Evolutionary conservation across 805 yeast species (phyloP).

Genomic region (Yamadazyma sp.): DNA sequence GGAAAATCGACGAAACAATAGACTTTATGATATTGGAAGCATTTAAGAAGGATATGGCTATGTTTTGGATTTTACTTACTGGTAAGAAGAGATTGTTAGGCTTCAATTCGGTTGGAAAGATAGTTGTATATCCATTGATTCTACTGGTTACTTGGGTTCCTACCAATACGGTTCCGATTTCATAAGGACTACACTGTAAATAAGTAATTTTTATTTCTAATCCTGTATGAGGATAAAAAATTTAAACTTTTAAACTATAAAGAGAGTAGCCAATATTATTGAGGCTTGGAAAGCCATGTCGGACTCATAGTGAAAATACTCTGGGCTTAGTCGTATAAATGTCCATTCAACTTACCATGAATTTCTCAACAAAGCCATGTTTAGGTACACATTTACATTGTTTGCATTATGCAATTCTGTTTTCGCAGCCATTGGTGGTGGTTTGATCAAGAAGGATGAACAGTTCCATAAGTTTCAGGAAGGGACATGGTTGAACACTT

Average conservation of each 20-base stretch:
- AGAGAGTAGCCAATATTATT: neutral
- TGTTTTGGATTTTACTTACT: neutral
- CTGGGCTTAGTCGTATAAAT: neutral
- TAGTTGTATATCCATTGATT: neutral
- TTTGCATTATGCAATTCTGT: neutral
- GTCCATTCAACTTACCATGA: neutral
- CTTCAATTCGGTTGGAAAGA: neutral
- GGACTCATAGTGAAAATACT: neutral
- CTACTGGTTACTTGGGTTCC: neutral
- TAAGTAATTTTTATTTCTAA: too few species aligned
- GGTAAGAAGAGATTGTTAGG: constrained; percentile 1
- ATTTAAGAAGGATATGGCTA: neutral
- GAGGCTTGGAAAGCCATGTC: neutral
- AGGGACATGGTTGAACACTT: neutral
- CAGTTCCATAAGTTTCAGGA: neutral
- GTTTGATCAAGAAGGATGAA: neutral
- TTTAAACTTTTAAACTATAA: too few species aligned
- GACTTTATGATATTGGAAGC: neutral
- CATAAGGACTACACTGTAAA: too few species aligned
- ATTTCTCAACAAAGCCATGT: neutral
- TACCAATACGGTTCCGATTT: too few species aligned
- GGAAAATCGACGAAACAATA: neutral
- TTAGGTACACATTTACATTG: neutral
- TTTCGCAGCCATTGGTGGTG: neutral
- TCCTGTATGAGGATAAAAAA: too few species aligned